Evolutionary conservation across 169 alveolate species (phyloP).

Genomic region (Eimeria praecox): DNA sequence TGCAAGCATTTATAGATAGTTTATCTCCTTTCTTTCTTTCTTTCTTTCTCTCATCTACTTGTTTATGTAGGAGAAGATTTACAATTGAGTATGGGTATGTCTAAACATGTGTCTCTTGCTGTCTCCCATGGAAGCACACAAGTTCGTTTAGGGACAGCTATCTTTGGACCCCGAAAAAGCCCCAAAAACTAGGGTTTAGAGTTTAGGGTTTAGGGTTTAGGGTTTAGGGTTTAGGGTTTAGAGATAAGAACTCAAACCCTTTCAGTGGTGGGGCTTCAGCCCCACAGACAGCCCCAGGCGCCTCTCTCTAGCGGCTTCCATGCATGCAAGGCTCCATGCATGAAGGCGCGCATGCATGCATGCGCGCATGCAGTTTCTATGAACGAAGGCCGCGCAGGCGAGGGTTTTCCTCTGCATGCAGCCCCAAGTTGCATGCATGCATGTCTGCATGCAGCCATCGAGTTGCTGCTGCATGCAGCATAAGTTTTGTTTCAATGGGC

Average conservation of each 20-base stretch:
- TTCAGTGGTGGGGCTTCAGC: neutral
- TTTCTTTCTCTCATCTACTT: neutral
- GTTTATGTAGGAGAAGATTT: slow-evolving; percentile 10
- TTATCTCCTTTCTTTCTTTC: too few species aligned
- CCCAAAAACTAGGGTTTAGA: too few species aligned
- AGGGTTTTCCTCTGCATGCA: neutral
- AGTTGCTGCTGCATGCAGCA: too few species aligned
- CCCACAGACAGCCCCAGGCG: neutral
- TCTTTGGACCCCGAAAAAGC: too few species aligned
- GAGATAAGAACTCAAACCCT: neutral
- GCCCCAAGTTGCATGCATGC: too few species aligned
- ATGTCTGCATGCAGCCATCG: too few species aligned
- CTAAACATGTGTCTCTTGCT: slow-evolving; percentile 93
- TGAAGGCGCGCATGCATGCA: neutral
- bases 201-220: neutral
- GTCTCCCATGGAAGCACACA: slow-evolving; percentile 81
- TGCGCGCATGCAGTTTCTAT: too few species aligned
- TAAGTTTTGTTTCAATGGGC: too few species aligned
- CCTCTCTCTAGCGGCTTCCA: neutral
- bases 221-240: neutral
- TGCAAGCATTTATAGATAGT: neutral
- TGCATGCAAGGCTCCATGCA: neutral
- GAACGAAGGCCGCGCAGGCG: too few species aligned
- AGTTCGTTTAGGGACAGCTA: slow-evolving; percentile 77
- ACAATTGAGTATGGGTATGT: slow-evolving; percentile 86